These are phyloP conservation scores for Hylodesmum podocarpum DNA, from an alignment of 306 rosid genomes.

Conservation along the genomic window DNA sequence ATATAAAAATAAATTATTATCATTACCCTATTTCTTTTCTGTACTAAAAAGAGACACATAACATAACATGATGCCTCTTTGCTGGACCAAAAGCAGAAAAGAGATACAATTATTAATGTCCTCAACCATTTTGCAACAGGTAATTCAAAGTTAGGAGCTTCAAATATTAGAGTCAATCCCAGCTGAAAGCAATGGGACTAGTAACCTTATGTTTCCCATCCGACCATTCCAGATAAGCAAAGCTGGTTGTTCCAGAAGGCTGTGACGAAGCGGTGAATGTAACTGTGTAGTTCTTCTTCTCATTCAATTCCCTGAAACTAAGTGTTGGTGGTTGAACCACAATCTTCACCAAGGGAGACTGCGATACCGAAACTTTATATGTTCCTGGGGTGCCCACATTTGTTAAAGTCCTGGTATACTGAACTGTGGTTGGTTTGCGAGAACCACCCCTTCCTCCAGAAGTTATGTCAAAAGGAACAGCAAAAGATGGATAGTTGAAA, in stretches of 20 bases:
- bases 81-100: conserved; percentile 13
- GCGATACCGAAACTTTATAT: conserved; percentile 54
- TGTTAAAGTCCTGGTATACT: conserved; percentile 65
- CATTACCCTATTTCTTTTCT: conserved; percentile 24
- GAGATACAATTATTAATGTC: conserved; percentile 14
- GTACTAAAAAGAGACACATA: conserved; percentile 25
- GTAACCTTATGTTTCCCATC: conserved; percentile 81
- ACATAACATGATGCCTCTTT: conserved; percentile 14
- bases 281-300: conserved; percentile 72
- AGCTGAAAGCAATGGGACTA: conserved; percentile 78
- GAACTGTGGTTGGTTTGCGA: conserved; percentile 42
- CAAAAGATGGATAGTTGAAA: conserved; percentile 88
- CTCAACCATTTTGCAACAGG: conserved; percentile 4
- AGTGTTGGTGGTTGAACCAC: conserved; percentile 66
- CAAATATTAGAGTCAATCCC: conserved; percentile 48
- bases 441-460: conserved; percentile 49
- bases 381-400: conserved; percentile 69
- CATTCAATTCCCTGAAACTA: conserved; percentile 41
- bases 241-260: conserved; percentile 67
- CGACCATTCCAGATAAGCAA: conserved; percentile 76
- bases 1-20: no score
- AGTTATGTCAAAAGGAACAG: conserved; percentile 67
- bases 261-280: conserved; percentile 51
- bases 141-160: conserved; percentile 23
- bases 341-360: conserved; percentile 57